phyloP scores from a whole-genome alignment of 2,329 filamentous ascomycete species.

The Pseudopyrenochaeta lycopersici region DNA sequence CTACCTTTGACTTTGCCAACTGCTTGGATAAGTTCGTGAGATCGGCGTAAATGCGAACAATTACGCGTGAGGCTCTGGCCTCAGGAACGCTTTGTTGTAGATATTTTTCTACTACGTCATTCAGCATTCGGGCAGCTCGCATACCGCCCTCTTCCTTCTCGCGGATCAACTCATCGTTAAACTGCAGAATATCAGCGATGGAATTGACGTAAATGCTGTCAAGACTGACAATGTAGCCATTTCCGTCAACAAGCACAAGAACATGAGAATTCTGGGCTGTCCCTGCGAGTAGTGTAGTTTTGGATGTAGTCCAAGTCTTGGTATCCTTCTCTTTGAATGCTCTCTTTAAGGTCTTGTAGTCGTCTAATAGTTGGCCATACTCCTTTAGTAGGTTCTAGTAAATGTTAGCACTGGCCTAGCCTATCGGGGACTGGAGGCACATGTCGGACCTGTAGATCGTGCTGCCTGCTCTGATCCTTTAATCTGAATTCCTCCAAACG shows the following conservation, averaged over 20 bases:
- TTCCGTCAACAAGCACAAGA: slow-evolving; percentile 69
- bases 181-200: slow-evolving; percentile 34
- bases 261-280: slow-evolving; percentile 63
- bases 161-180: slow-evolving; percentile 60
- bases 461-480: slow-evolving; percentile 29
- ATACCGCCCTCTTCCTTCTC: slow-evolving; percentile 64
- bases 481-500: slow-evolving; percentile 39
- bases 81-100: slow-evolving; percentile 31
- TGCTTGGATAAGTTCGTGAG: slow-evolving; percentile 62
- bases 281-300: slow-evolving; percentile 18
- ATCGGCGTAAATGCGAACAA: slow-evolving; percentile 67
- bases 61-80: slow-evolving; percentile 61
- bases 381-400: slow-evolving; percentile 47
- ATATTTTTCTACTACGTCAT: slow-evolving; percentile 58
- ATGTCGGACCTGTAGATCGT: slow-evolving; percentile 22
- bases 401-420: slow-evolving; percentile 12
- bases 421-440: slow-evolving; percentile 1
- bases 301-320: slow-evolving; percentile 45
- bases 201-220: background rate
- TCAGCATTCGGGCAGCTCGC: slow-evolving; percentile 63
- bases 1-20: slow-evolving; percentile 59
- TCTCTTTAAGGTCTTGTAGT: slow-evolving; percentile 65
- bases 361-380: slow-evolving; percentile 59
- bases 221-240: slow-evolving; percentile 60
- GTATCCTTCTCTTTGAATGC: slow-evolving; percentile 65